Percentiles rank a stretch among this genome's conserved stretches.
These are phyloP conservation scores for Podaxis sp. DNA, from an alignment of 768 basidiomycete genomes.

Conservation along the genomic window DNA sequence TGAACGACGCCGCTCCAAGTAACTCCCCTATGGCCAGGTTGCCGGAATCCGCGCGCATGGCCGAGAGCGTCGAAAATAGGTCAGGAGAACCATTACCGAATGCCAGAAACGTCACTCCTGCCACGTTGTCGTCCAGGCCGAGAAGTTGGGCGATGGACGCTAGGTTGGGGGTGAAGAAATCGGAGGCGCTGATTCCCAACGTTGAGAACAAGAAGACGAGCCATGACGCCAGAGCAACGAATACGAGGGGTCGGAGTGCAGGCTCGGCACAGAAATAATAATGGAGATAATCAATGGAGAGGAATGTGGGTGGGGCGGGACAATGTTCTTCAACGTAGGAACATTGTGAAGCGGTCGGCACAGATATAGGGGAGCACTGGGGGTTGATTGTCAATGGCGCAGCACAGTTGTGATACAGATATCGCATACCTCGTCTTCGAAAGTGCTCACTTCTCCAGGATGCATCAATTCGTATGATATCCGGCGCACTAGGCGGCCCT, in stretches of 20 bases:
- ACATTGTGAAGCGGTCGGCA: conserved; percentile 61
- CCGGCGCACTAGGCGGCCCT: conserved; percentile 41
- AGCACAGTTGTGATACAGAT: neutral
- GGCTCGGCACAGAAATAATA: conserved; percentile 68
- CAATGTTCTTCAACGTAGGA: conserved; percentile 60
- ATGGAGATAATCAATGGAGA: conserved; percentile 68
- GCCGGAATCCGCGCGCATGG: conserved; percentile 83
- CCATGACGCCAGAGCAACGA: conserved; percentile 71
- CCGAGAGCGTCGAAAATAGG: conserved; percentile 93
- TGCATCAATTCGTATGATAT: conserved; percentile 37
- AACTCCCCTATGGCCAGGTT: conserved; percentile 93
- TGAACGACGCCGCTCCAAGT: conserved; percentile 93
- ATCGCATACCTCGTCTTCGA: conserved; percentile 13
- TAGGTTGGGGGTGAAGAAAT: conserved; percentile 97
- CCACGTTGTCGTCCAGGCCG: conserved; percentile 88
- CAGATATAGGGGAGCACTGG: conserved; percentile 67
- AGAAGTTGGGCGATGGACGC: conserved; percentile 85
- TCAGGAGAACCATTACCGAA: conserved; percentile 98
- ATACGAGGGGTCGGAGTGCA: conserved; percentile 56
- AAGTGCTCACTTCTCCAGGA: conserved; percentile 22
- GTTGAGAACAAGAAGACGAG: conserved; percentile 92
- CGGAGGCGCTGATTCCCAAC: conserved; percentile 91
- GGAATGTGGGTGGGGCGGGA: conserved; percentile 57
- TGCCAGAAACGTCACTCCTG: conserved; percentile 95
- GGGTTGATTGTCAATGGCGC: neutral